phyloP scores from a whole-genome alignment of 495 filamentous ascomycete species.

The Penicillium coprophilum region DNA sequence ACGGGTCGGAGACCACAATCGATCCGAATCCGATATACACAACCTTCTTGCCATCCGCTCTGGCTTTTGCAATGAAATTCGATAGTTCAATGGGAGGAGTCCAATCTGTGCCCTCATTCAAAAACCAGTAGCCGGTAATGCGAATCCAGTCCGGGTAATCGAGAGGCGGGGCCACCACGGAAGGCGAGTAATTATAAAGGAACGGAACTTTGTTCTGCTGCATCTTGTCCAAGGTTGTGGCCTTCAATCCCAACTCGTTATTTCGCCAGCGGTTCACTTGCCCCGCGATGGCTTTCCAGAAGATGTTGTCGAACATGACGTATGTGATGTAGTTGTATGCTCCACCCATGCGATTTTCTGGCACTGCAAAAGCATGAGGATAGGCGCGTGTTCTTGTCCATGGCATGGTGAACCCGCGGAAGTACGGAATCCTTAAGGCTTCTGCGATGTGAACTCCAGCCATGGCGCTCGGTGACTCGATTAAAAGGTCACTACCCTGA shows the following conservation, averaged over 20 bases:
- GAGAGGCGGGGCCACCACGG: slow-evolving; percentile 85
- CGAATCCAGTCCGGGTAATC: slow-evolving; percentile 98
- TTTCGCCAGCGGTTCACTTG: slow-evolving; percentile 95
- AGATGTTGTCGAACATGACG: slow-evolving; percentile 94
- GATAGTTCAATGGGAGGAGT: slow-evolving; percentile 70
- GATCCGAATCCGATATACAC: slow-evolving; percentile 98
- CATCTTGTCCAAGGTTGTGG: slow-evolving; percentile 84
- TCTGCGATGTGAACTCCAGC: slow-evolving; percentile 98
- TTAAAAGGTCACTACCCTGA: slow-evolving; percentile 83
- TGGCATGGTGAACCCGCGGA: slow-evolving; percentile 97
- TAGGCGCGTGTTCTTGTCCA: slow-evolving; percentile 96
- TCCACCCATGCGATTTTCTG: slow-evolving; percentile 89
- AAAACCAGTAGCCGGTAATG: slow-evolving; percentile 97
- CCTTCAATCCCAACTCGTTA: slow-evolving; percentile 70
- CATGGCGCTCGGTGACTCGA: slow-evolving; percentile 97
- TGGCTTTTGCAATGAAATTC: slow-evolving; percentile 77
- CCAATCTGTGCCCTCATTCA: slow-evolving; percentile 79
- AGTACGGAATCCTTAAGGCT: slow-evolving; percentile 89
- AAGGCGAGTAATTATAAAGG: slow-evolving; percentile 94
- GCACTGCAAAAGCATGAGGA: slow-evolving; percentile 95
- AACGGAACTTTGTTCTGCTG: slow-evolving; percentile 96
- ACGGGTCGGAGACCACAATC: slow-evolving; percentile 89
- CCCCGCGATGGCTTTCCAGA: slow-evolving; percentile 89
- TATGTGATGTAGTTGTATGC: slow-evolving; percentile 94
- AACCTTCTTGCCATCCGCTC: slow-evolving; percentile 80